A percentile compares a stretch with the other conserved stretches of the same genome.
These are phyloP conservation scores for Ustilago bromivora DNA, from an alignment of 1,284 basidiomycete species.

Conservation along the genomic window DNA sequence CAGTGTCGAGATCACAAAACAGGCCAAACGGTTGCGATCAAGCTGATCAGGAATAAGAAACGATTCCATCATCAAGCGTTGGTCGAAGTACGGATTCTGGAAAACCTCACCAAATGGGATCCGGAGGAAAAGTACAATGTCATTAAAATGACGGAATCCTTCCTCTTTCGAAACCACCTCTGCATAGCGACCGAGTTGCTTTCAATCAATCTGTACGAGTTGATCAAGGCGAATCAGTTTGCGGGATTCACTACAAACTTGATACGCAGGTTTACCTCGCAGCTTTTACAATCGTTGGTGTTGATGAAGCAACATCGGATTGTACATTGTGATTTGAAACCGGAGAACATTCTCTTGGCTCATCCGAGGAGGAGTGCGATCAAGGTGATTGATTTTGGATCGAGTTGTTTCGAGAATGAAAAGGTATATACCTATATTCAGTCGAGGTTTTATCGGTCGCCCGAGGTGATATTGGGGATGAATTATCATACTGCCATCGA, in stretches of 20 bases:
- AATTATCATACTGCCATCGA: slow-evolving; percentile 78
- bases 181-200: slow-evolving; percentile 98
- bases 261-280: slow-evolving; percentile 94
- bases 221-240: slow-evolving; percentile 99
- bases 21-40: slow-evolving; percentile 96
- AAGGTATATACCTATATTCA: slow-evolving; percentile 99
- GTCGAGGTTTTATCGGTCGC: slow-evolving; percentile 96
- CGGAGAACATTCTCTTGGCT: slow-evolving; percentile 95
- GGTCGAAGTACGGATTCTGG: slow-evolving; percentile 97
- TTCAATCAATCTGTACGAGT: slow-evolving; percentile 98
- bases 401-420: slow-evolving; percentile 97
- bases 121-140: slow-evolving; percentile 95
- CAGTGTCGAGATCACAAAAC: slow-evolving; percentile 96
- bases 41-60: slow-evolving; percentile 99
- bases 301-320: slow-evolving; percentile 96
- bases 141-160: slow-evolving; percentile 98
- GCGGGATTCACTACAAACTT: slow-evolving; percentile 94
- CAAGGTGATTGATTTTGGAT: slow-evolving; percentile 99
- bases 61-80: slow-evolving; percentile 98
- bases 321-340: slow-evolving; percentile 99
- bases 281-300: slow-evolving; percentile 90
- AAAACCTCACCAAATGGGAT: slow-evolving; percentile 97
- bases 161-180: slow-evolving; percentile 96
- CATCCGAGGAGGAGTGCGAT: slow-evolving; percentile 96
- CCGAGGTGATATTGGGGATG: slow-evolving; percentile 74